Evolutionary conservation across 2,329 filamentous ascomycete species (phyloP).

Genomic region (Chaetomium strumarium): DNA sequence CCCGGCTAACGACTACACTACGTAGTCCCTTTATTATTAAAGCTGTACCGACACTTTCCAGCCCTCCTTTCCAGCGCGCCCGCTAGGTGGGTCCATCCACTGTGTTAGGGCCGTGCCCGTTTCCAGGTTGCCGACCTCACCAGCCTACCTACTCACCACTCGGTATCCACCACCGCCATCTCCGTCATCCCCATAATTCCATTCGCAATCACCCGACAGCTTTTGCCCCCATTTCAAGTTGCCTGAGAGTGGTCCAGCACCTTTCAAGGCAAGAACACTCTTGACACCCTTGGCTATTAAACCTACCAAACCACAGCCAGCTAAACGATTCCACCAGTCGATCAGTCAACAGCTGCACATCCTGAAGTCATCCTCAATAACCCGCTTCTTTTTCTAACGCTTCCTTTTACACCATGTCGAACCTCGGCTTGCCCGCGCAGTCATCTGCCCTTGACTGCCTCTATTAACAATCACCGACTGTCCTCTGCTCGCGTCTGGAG

Average conservation of each 20-base stretch:
- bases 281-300: not conserved
- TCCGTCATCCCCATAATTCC: conserved; percentile 9
- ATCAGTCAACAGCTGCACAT: not conserved
- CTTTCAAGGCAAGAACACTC: not conserved
- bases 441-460: conserved; percentile 14
- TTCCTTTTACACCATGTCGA: conserved; percentile 14
- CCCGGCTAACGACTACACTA: conserved; percentile 14
- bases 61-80: not conserved
- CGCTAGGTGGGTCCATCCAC: not conserved
- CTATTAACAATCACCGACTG: conserved; percentile 13
- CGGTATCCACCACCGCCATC: conserved; percentile 9
- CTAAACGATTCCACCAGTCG: not conserved
- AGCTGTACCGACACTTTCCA: not conserved
- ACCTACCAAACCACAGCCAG: not conserved
- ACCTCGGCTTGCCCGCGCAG: conserved; percentile 17
- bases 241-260: conserved; percentile 2
- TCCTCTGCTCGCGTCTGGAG: not conserved
- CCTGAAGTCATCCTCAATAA: not conserved
- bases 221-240: conserved; percentile 10
- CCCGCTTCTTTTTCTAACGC: not conserved
- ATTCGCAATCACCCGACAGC: conserved; percentile 13
- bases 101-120: not conserved
- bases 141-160: too few relatives aligned
- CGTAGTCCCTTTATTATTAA: conserved; percentile 1
- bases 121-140: not conserved